Conservation (phyloP, 176 grass and related monocot genomes). For the Urochloa ruziziensis region DNA sequence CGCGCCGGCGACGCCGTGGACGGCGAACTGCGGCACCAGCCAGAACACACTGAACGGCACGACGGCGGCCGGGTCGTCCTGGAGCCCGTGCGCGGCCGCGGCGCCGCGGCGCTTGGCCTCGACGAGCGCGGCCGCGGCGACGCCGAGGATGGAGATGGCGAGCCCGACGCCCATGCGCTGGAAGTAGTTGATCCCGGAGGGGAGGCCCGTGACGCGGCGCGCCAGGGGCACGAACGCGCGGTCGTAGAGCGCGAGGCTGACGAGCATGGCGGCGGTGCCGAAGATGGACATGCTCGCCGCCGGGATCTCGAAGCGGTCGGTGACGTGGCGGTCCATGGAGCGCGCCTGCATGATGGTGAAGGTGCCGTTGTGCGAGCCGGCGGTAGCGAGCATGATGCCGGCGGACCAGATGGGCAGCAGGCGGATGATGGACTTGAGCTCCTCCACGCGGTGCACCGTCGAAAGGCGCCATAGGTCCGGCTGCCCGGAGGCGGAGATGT, state of each 20-base stretch:
- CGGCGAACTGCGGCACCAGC: slow-evolving; percentile 72
- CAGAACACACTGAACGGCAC: slow-evolving; percentile 73
- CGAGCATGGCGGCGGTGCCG: slow-evolving; percentile 31
- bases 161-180: slow-evolving; percentile 76
- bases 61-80: slow-evolving; percentile 16
- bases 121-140: slow-evolving; percentile 55
- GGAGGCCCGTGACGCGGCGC: slow-evolving; percentile 51
- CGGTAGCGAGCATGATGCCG: slow-evolving; percentile 38
- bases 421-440: slow-evolving; percentile 76
- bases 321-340: slow-evolving; percentile 68
- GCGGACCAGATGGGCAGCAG: slow-evolving; percentile 78
- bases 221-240: slow-evolving; percentile 57
- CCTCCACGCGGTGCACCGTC: slow-evolving; percentile 83
- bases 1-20: slow-evolving; percentile 61
- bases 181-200: slow-evolving; percentile 63
- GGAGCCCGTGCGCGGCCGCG: slow-evolving; percentile 43
- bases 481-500: slow-evolving; percentile 30
- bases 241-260: slow-evolving; percentile 60
- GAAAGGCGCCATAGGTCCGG: slow-evolving; percentile 57
- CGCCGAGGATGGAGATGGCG: slow-evolving; percentile 43
- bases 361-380: slow-evolving; percentile 41
- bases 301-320: slow-evolving; percentile 50
- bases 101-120: slow-evolving; percentile 47
- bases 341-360: slow-evolving; percentile 61
- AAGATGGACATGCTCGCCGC: slow-evolving; percentile 68